Evolutionary conservation across 164 flowering plant species (phyloP), one percentile per base, ranked within the genome.

Genomic region (Dillenia turbinata): DNA sequence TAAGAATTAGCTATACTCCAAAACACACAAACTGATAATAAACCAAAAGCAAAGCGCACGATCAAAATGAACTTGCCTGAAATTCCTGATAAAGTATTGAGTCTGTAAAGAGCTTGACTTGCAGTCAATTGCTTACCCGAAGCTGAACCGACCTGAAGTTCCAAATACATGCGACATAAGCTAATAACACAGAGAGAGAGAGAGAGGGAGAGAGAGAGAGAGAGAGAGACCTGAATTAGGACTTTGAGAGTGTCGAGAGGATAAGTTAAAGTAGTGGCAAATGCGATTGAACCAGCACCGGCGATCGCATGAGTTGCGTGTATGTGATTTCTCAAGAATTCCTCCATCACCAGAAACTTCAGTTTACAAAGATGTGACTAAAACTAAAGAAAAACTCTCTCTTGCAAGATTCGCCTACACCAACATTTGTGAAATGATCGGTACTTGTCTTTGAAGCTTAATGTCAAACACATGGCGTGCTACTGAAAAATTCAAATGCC

Each of bases 181-280:
- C 49, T 14, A 43, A 57, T 44, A 15, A n/a, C 48, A 13, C 22
- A n/a, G 15, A 10, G 24, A 47, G n/a, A 19, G 15, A 12, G 3
- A 49, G 50, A 60, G 17, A 14, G 3, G 0, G 64, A 50, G 47
- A 26, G 15, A 17, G 65, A 44, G 48, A 11, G 12, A 13, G 44
- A 14, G 8, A 12, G 9, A 22, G 44, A n/a, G 57, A 91, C 97
- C 96, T 93, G 98, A n/a, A 78, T 49, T 22, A 93, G 77, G 66
- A 78, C 65, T 79, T 93, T 93, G 70, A 90, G 65, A 47, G 94
- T 87, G 71, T 92, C 98, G 8, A 92, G 77, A 9, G 98, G 98
- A 70, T 88, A 78, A 62, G 83, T 70, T 22, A 85, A 24, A 56
- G 81, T 78, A 65, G 87, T 79, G 62, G 78, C 81, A 5, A 90